A percentile compares a stretch with the other conserved stretches of the same genome.
These are phyloP conservation scores for Metarhizium robertsii DNA, from an alignment of 2,329 filamentous ascomycete species.

Conservation along the genomic window DNA sequence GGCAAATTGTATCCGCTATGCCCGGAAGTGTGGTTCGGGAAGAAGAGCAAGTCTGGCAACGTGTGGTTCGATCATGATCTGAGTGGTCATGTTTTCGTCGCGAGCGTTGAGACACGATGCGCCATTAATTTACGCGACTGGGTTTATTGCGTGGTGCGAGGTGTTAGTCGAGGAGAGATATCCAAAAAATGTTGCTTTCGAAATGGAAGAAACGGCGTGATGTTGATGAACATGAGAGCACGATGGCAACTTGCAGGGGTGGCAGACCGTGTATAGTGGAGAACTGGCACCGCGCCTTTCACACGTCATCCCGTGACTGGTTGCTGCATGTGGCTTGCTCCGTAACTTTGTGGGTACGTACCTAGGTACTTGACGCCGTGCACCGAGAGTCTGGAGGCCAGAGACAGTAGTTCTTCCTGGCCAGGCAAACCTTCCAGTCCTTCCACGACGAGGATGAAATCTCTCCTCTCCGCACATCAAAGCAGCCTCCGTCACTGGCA, in stretches of 20 bases:
- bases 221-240: background rate
- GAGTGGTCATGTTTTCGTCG: conserved; percentile 8
- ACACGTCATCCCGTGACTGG: conserved; percentile 33
- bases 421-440: background rate
- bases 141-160: background rate
- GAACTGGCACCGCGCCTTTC: conserved; percentile 13
- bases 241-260: background rate
- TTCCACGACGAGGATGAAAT: background rate
- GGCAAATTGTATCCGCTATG: background rate
- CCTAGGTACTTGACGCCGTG: too few relatives aligned
- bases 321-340: background rate
- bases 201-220: background rate
- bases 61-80: background rate
- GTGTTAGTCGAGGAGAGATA: background rate
- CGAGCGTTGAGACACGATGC: background rate
- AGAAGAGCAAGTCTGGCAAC: background rate
- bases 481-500: background rate
- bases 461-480: background rate
- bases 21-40: background rate
- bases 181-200: conserved; percentile 1
- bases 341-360: too few relatives aligned
- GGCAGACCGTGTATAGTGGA: conserved; percentile 26
- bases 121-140: background rate
- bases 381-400: too few relatives aligned
- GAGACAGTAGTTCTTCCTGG: too few relatives aligned